These are phyloP conservation scores for Nitzschia sp. DNA, from an alignment of 108 stramenopile genomes.

Conservation along the genomic window DNA sequence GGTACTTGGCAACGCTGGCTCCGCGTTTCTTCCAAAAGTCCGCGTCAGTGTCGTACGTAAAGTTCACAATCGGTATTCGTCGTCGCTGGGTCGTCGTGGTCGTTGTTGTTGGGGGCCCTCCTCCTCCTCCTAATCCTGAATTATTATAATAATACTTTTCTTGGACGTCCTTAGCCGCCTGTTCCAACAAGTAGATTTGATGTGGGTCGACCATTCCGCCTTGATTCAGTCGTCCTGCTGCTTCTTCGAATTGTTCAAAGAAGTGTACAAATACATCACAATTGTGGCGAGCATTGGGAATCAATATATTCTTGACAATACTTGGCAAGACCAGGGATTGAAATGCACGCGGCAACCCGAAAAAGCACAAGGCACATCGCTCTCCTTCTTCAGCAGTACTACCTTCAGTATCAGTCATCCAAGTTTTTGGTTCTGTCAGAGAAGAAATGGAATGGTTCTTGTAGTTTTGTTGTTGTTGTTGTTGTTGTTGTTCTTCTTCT, in stretches of 20 bases:
- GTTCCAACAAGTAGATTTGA: constrained; percentile 29
- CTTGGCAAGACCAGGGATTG: constrained; percentile 43
- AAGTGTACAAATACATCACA: constrained; percentile 51
- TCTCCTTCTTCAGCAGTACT: too few relatives aligned
- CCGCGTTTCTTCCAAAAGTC: constrained; percentile 21
- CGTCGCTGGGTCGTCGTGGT: not conserved
- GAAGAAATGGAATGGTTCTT: too few relatives aligned
- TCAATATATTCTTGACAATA: constrained; percentile 36
- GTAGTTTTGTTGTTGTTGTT: too few relatives aligned
- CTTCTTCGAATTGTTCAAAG: constrained; percentile 26
- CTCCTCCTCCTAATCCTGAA: not conserved
- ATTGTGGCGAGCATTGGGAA: constrained; percentile 31
- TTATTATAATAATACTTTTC: not conserved
- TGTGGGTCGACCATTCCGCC: constrained; percentile 37
- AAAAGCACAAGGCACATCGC: constrained; percentile 37
- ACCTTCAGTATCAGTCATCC: too few relatives aligned
- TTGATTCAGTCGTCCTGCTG: constrained; percentile 16
- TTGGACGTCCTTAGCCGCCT: constrained; percentile 10
- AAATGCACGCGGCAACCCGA: constrained; percentile 48
- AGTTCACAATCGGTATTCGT: constrained; percentile 8
- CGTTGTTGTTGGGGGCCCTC: not conserved
- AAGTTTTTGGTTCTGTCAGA: too few relatives aligned
- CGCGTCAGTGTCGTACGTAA: constrained; percentile 26
- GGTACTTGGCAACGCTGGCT: constrained; percentile 20
- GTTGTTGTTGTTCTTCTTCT: too few relatives aligned